Base-by-base conservation (phyloP, 2,329 filamentous ascomycete genomes). In the Colletotrichum navitas region DNA sequence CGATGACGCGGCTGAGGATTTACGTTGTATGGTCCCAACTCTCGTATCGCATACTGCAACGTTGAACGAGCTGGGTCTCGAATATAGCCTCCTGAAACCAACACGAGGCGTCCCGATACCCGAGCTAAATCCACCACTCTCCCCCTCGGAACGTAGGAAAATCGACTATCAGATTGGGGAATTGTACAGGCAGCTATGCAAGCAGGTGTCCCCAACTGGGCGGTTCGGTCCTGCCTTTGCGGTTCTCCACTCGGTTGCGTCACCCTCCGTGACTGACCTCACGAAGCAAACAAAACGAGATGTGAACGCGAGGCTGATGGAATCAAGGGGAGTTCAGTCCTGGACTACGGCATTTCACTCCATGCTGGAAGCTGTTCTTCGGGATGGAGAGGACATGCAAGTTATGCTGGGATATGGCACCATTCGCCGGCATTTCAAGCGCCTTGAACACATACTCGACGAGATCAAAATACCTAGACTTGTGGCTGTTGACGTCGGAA, bases 361-460 rank as follows among this genome's bases (percentile, higher is more conserved):
- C 3, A 78, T 91, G 66, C 77, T 91, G 11, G 89, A 91, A 74
- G 83, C 83, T 0, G 80, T 88, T 3, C 77, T 91, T 24, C 82
- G 88, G 12, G 90, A 91, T 73, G 88, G 85, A 0, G 89, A 92
- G 76, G 89, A 91, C 73, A 84, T 88, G 80, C 83, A 85, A 1
- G 83, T 92, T 4, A 84, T 85, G 32, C 80, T 91, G n/a, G 85
- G 85, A 5, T 92, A 91, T 74, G 82, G 85, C 32, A 79, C 82
- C 5, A 85, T 92, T 3, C 82, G 90, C 60, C 78, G 79, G 16
- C 86, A 89, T n/a, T 86, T 88, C 66, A 77, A 81, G 47, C 82
- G 86, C 14, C 82, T 89, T 34, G 78, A 82, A 14, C 81, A 85
- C 66, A 68, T 85, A 3, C 79, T 92, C 5, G 87, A 90, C 66